These are phyloP conservation scores for Chloranthus sessilifolius DNA, from an alignment of 164 flowering plant genomes.

Conservation along the genomic window DNA sequence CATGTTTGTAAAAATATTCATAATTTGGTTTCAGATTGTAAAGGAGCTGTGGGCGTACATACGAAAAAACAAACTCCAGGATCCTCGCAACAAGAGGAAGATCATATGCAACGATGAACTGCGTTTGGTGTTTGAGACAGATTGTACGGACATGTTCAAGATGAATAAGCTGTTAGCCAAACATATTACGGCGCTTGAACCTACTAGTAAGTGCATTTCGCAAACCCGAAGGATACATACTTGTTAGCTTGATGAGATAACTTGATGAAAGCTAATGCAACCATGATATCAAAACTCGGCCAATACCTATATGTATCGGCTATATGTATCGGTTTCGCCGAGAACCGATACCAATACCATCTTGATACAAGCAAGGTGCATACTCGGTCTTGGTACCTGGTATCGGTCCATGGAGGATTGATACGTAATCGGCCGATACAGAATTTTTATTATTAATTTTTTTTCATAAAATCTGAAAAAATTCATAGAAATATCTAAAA, in stretches of 20 bases:
- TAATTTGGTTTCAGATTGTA: slow-evolving; percentile 69
- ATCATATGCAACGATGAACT: slow-evolving; percentile 87
- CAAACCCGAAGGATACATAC: neutral
- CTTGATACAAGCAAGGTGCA: neutral
- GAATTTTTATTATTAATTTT: neutral
- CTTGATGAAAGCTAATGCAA: too few species aligned
- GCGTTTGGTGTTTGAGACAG: slow-evolving; percentile 85
- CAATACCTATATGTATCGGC: too few species aligned
- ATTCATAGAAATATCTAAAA: too few species aligned
- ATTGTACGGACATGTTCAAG: slow-evolving; percentile 95
- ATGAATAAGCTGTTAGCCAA: slow-evolving; percentile 64
- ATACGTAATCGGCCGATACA: neutral
- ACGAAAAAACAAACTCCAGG: slow-evolving; percentile 89
- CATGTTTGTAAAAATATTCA: neutral
- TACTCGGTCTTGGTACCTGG: neutral
- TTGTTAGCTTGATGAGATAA: too few species aligned
- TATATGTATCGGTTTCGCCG: too few species aligned
- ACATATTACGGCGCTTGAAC: slow-evolving; percentile 63
- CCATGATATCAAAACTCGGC: too few species aligned
- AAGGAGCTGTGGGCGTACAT: slow-evolving; percentile 96
- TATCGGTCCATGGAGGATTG: too few species aligned
- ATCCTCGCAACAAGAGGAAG: slow-evolving; percentile 93
- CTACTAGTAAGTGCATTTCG: slow-evolving; percentile 49
- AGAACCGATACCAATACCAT: too few species aligned
- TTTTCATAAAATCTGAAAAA: neutral